Percentiles rank a stretch among this genome's conserved stretches.
These are phyloP conservation scores for Paraglomus brasilianum DNA, from an alignment of 192 early-diverging fungal genomes.

Conservation along the genomic window DNA sequence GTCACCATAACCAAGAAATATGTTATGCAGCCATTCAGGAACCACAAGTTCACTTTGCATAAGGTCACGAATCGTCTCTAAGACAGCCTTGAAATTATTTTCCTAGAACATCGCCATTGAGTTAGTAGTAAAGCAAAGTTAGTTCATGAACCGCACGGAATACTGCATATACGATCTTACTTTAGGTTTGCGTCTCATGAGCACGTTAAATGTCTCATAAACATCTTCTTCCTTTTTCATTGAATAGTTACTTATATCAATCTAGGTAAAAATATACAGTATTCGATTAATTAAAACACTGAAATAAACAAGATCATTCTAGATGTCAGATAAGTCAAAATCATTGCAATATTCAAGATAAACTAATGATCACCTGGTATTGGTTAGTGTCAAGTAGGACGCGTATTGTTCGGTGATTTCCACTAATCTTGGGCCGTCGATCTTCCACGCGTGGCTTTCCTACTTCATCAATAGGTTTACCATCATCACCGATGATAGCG, in stretches of 20 bases:
- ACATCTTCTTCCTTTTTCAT: constrained; percentile 60
- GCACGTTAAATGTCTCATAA: constrained; percentile 82
- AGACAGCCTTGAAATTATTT: constrained; percentile 91
- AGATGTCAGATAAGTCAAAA: too few relatives aligned
- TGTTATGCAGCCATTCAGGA: constrained; percentile 88
- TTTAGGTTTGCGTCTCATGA: constrained; percentile 78
- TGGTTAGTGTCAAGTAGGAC: constrained; percentile 87
- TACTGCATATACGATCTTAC: not conserved
- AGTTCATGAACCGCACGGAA: too few relatives aligned
- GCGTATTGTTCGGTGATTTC: constrained; percentile 61
- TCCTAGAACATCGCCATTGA: constrained; percentile 47
- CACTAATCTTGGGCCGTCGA: constrained; percentile 35
- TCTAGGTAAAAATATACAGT: constrained; percentile 5
- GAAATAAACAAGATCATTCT: too few relatives aligned
- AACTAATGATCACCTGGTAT: constrained; percentile 60
- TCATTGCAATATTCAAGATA: not conserved
- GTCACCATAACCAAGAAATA: constrained; percentile 96
- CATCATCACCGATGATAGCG: constrained; percentile 72
- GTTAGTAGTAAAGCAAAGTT: not conserved
- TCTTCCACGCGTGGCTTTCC: constrained; percentile 42
- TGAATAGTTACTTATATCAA: constrained; percentile 53
- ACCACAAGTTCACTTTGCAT: constrained; percentile 81
- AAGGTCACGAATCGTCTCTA: constrained; percentile 88
- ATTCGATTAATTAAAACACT: not conserved
- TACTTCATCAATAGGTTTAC: constrained; percentile 52